Base-by-base conservation (phyloP, 148 eudicot species). In the Suaeda aralocaspica region DNA sequence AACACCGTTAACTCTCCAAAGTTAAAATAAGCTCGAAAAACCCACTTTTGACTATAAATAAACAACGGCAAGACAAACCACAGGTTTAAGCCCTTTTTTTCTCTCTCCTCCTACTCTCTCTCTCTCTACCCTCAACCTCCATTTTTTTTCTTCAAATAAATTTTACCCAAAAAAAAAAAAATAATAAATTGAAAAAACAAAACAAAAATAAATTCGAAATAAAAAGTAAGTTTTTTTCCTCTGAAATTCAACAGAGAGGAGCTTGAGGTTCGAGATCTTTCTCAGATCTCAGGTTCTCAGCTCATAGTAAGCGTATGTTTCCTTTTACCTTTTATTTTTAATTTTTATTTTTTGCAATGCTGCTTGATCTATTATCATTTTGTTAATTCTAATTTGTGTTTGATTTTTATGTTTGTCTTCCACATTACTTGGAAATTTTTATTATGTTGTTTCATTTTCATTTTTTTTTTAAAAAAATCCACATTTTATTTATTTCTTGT, bases 281-380 rank as follows among this genome's bases (percentile, higher is more conserved):
- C 74, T 75, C 78, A 78, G 84, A 82, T 82, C 88, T 36, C 18
- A 78, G 34, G n/a, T n/a, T n/a, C 74, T 59, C 18, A 78, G 34
- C 74, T 69, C 64, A 49, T 41, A 36, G 8, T 36, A 62, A 61
- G 18, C 48, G 87, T 81, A 76, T 67, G 84, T 73, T 62, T n/a
- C 48, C 2, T 34, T 50, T 12, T 62, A 8, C 6, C 34, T 2
- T 0, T 16, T 22, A 5, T 19, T 42, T 41, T 33, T 25, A 51
- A 21, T 66, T 36, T 15, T 36, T 13, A 25, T 49, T 69, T 73
- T 2, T 61, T n/a, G 24, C 15, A 73, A 73, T 73, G 76, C 68
- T 73, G 70, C 48, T 73, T 65, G 70, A 72, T 72, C 69, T 64
- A 45, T 53, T n/a, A 39, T 50, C 9, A 21, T 49, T 57, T 74